Base-by-base conservation (phyloP, 768 basidiomycete species). In the Psilocybe subaeruginosa region DNA sequence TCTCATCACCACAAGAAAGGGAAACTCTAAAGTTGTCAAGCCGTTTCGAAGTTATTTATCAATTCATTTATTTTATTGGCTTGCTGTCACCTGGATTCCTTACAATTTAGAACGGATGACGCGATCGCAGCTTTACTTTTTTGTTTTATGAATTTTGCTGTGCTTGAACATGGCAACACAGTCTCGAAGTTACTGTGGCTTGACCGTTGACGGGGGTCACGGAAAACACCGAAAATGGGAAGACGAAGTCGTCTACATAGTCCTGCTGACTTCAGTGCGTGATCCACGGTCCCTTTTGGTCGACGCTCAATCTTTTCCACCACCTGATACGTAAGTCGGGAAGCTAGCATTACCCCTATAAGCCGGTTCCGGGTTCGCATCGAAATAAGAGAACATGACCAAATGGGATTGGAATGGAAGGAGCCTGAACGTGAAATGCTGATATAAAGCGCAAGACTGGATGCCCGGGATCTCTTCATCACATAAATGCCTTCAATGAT, bases 21-120 rank as follows among this genome's bases (percentile, higher is more conserved):
- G 17, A 62, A 62, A 47, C 52, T 62, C 12, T 62, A 57, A 54
- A 37, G 30, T 9, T 12, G 17, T 48, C 23, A 7, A 48, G 17
- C 4, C 35, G 45, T 23, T 5, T n/a, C 30, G 6, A 33, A 14
- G 16, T 14, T 35, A 53, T 19, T 23, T 31, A 51, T n/a, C 27
- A 12, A 51, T 31, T 8, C 7, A 30, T 29, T 29, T 12, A 1
- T 51, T 51, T n/a, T 30, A n/a, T 7, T 33, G 23, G 3, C 11
- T 7, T 35, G 33, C 33, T 35, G 33, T 35, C 33, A 11, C 6
- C 33, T 11, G 33, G 33, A 39, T 39, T 39, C 37, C 7, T 23
- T 23, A 23, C 23, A 23, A 23, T 23, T 23, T 23, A 23, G 23
- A 23, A 23, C 23, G 23, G 23, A 23, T 23, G 23, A 23, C 23